Evolutionary conservation across 1,284 basidiomycete species (phyloP), one percentile per base, ranked within the genome.

Genomic region (Apiotrichum montevideense): DNA sequence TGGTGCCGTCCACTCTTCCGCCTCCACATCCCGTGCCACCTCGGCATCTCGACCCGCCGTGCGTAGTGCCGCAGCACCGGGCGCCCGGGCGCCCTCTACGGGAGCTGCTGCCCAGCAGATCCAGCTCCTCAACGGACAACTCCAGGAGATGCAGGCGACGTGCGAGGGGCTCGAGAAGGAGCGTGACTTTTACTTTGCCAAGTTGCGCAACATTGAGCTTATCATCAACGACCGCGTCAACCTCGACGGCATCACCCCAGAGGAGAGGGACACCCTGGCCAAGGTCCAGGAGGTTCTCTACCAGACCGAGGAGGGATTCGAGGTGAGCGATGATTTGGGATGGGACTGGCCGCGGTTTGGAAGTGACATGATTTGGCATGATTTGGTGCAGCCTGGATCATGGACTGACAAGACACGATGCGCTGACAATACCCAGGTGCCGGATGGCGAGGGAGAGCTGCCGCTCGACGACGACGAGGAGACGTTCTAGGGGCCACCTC

Each of bases 161-260:
- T 80, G 96, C 62, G 92, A 94, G 73, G 88, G 88, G 1, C 79
- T 93, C 44, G 89, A 94, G 80, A 95, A 92, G 79, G 93, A 98
- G 79, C 81, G 94, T 45, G 94, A 98, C 76, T 98, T 98, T 76
- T 98, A 98, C 79, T 98, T 98, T 78, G 86, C 88, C 68, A 98
- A 96, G 90, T 82, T 97, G 58, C 85, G 93, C 47, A 88, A 95
- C 65, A 98, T 99, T 67, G 95, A 99, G 77, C 89, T 98, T 63
- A 80, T 98, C 29, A 89, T 90, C 3, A 88, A 91, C 69, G 80
- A 83, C 57, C 85, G 90, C 58, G 56, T 84, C 45, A 87, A 88
- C 63, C 74, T 74, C 11, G 78, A 85, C 14, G 85, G 85, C 62
- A 78, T 72, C 4, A 80, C 82, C 13, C 83, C 81, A 6, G 80